Conservation (phyloP, 768 basidiomycete species). For the Suillus cothurnatus region DNA sequence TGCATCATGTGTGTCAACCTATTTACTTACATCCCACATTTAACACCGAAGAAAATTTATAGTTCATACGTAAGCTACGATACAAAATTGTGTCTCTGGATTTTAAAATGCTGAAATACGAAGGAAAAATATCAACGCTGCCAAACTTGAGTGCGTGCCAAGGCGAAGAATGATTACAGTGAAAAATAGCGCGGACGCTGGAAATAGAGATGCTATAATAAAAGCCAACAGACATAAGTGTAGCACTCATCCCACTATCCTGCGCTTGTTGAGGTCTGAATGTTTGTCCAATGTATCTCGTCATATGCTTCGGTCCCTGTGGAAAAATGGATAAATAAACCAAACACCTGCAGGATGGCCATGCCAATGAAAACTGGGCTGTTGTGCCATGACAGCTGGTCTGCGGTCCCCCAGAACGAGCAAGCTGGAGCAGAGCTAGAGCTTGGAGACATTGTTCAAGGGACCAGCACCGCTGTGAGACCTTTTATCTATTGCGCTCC, state of each 20-base stretch:
- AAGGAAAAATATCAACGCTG: conserved; percentile 11
- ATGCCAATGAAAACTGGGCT: conserved; percentile 19
- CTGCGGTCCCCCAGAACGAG: conserved; percentile 8
- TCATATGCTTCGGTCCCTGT: conserved; percentile 31
- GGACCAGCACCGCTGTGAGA: conserved; percentile 12
- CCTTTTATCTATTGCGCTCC: conserved; percentile 35
- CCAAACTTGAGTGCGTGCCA: conserved; percentile 6
- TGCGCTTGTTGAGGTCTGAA: conserved; percentile 14
- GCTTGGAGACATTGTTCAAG: conserved; percentile 10
- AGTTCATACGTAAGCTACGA: conserved; percentile 37
- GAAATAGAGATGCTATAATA: conserved; percentile 14
- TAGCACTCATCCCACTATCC: conserved; percentile 17
- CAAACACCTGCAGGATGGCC: conserved; percentile 19
- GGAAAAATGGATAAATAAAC: conserved; percentile 36
- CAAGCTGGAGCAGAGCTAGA: conserved; percentile 4
- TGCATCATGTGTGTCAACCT: background rate
- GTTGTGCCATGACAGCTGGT: conserved; percentile 11
- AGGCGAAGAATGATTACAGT: conserved; percentile 4
- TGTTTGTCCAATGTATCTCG: conserved; percentile 21
- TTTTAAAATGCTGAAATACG: conserved; percentile 24
- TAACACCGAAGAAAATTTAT: conserved; percentile 27
- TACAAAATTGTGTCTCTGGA: conserved; percentile 28
- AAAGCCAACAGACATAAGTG: conserved; percentile 22
- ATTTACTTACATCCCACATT: background rate
- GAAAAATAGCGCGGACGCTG: conserved; percentile 7